phyloP scores from a whole-genome alignment of 139 green algal species.

The Nannochloris sp. region DNA sequence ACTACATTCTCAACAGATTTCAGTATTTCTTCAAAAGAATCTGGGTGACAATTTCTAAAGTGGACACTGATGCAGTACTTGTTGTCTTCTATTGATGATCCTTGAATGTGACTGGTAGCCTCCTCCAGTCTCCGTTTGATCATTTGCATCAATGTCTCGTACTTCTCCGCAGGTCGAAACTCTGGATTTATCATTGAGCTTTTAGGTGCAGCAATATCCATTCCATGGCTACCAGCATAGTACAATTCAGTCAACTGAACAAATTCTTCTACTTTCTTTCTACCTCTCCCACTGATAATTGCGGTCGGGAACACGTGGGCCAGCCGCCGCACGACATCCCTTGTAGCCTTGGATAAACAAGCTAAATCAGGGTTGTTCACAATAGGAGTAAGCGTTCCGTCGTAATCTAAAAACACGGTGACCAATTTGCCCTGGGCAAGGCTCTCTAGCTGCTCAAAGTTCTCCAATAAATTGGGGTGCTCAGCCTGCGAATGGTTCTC shows the following conservation, averaged over 20 bases:
- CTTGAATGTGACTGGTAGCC: slow-evolving; percentile 50
- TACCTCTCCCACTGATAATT: slow-evolving; percentile 84
- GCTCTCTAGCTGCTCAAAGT: slow-evolving; percentile 45
- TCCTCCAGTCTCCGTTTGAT: slow-evolving; percentile 44
- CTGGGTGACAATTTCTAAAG: slow-evolving; percentile 75
- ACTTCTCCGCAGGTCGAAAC: slow-evolving; percentile 79
- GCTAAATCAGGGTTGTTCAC: slow-evolving; percentile 89
- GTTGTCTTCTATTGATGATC: slow-evolving; percentile 91
- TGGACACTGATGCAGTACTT: slow-evolving; percentile 92
- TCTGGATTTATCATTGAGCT: neutral
- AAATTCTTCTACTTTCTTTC: slow-evolving; percentile 88
- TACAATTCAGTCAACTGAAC: slow-evolving; percentile 88
- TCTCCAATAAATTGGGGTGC: slow-evolving; percentile 51
- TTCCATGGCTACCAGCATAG: slow-evolving; percentile 94
- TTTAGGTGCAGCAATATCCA: slow-evolving; percentile 86
- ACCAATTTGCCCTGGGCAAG: slow-evolving; percentile 62
- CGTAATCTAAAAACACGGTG: slow-evolving; percentile 93
- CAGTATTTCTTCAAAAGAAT: slow-evolving; percentile 53
- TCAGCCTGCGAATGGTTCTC: slow-evolving; percentile 31
- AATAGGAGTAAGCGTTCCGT: slow-evolving; percentile 96
- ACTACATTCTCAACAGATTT: slow-evolving; percentile 42
- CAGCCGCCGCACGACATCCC: slow-evolving; percentile 59
- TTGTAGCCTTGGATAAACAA: slow-evolving; percentile 75
- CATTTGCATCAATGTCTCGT: slow-evolving; percentile 69
- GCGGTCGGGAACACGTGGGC: slow-evolving; percentile 81